Evolutionary conservation across 2,329 filamentous ascomycete genomes (phyloP), one percentile per base, ranked within the genome.

Genomic region (Sclerotiophoma versabilis): DNA sequence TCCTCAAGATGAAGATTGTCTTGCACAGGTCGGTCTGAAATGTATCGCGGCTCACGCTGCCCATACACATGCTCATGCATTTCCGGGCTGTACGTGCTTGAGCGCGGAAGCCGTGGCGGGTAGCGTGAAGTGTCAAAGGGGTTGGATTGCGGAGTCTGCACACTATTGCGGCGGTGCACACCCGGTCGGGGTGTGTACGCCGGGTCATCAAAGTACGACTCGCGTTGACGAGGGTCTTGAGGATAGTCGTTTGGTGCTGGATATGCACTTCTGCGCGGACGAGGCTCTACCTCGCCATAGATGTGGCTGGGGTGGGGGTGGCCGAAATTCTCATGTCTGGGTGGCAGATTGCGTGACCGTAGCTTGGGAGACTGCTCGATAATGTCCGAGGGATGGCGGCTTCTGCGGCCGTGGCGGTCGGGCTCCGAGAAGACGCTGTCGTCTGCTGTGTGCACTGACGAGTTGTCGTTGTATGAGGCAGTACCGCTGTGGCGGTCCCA

Each of bases 401-500:
- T 48, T 23, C 38, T 54, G 26, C 33, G 54, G 47, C 34, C 34
- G 14, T 25, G 49, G 17, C 53, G 54, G 6, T 58, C 22, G 25
- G 60, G 58, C 10, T 37, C 37, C 4, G 60, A 62, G 48, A 68
- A 69, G 41, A 69, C 50, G 25, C 58, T 57, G 34, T 67, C 63
- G 10, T 63, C 61, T 23, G 59, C 55, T 33, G 60, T 64, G 26
- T 63, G 61, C 8, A 50, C 39, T 5, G 67, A 70, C 3, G 62
- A 59, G 25, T 54, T 52, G 14, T 59, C 54, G 15, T 54, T 46
- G 32, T 58, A 59, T 9, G 63, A 68, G 8, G 54, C 58, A 1
- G 63, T 68, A 20, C 64, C 65, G 32, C 67, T 70, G 49, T 58
- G 61, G 6, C 58, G 49, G 19, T 63, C 54, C 38, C 45, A 59